phyloP scores from a whole-genome alignment of 163 green algal genomes.

The Trebouxia gelatinosa region DNA sequence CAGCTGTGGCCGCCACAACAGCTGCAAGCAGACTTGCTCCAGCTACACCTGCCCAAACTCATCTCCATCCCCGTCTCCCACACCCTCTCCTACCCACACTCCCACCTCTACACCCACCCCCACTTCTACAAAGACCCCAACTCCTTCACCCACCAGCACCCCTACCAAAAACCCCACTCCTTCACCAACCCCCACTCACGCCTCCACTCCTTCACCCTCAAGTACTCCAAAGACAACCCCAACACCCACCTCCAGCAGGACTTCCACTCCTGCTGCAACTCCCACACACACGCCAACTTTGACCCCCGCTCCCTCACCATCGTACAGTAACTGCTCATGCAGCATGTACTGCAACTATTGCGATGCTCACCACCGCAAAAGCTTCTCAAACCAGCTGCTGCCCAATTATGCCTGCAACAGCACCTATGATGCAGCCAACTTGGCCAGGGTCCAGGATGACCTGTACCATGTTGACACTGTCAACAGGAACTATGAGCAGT shows the following conservation, averaged over 20 bases:
- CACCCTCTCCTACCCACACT: neutral
- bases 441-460: neutral
- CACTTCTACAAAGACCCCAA: neutral
- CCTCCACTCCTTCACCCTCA: neutral
- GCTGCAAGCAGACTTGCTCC: constrained; percentile 5
- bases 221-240: neutral
- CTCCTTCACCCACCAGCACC: neutral
- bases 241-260: neutral
- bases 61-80: too few relatives aligned
- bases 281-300: neutral
- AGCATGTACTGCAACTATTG: constrained; percentile 28
- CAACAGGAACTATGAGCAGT: constrained; percentile 13
- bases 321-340: neutral
- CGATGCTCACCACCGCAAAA: neutral
- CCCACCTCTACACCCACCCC: neutral
- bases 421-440: constrained; percentile 9
- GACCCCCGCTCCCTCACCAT: neutral
- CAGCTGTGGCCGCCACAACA: constrained; percentile 4
- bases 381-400: neutral
- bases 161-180: neutral
- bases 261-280: neutral
- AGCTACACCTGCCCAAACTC: neutral
- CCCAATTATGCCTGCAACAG: neutral
- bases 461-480: constrained; percentile 5
- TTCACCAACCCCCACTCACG: neutral